phyloP scores from a whole-genome alignment of 2,329 filamentous ascomycete species.

The Fusarium praegraminearum region DNA sequence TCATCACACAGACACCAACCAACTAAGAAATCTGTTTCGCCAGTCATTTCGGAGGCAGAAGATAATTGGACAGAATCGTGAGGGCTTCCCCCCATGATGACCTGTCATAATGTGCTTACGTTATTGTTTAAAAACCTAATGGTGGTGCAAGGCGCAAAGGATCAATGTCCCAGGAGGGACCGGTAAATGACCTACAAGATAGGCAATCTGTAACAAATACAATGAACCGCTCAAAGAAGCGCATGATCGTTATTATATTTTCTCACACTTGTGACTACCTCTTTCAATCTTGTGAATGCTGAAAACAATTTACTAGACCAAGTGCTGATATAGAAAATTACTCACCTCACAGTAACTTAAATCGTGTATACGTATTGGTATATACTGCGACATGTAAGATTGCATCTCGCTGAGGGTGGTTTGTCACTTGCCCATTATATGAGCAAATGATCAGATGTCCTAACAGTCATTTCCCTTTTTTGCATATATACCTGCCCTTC shows the following conservation, averaged over 20 bases:
- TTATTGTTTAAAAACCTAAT: slow-evolving; percentile 23
- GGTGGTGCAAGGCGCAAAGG: slow-evolving; percentile 39
- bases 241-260: slow-evolving; percentile 12
- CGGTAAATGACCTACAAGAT: slow-evolving; percentile 29
- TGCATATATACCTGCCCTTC: neutral
- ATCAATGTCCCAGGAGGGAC: slow-evolving; percentile 35
- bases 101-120: slow-evolving; percentile 37
- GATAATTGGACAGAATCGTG: slow-evolving; percentile 33
- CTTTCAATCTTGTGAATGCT: neutral
- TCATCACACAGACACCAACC: slow-evolving; percentile 35
- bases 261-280: neutral
- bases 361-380: neutral
- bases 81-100: slow-evolving; percentile 35
- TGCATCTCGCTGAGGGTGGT: neutral
- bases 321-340: neutral
- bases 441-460: neutral
- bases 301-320: too few species aligned
- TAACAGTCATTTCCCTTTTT: neutral
- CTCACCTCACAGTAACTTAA: neutral
- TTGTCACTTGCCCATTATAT: neutral
- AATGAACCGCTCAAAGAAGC: slow-evolving; percentile 40
- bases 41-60: slow-evolving; percentile 40
- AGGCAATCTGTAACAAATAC: slow-evolving; percentile 40
- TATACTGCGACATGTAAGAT: neutral
- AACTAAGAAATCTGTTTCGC: slow-evolving; percentile 43